Evolutionary conservation across 2,329 filamentous ascomycete genomes (phyloP), one percentile per base, ranked within the genome.

Genomic region (Aureobasidium sp.): DNA sequence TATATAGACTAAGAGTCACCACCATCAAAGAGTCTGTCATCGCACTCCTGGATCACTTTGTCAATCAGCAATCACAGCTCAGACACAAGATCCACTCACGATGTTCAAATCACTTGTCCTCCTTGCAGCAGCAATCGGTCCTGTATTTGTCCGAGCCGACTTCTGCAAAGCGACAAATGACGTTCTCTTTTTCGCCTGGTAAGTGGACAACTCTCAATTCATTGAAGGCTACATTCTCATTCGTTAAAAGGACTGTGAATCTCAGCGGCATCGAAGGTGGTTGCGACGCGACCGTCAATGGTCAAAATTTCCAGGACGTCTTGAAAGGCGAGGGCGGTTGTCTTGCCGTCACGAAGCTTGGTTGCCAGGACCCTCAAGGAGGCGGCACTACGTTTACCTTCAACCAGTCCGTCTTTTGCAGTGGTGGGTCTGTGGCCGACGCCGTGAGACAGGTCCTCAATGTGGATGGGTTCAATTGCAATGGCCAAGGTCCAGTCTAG

Each of bases 351-450:
- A 53, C 50, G 2, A n/a, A 27, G 0, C 40, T 53, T 15, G 29
- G 24, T 8, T 53, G 35, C 22, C 19, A 39, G 15, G 50, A 53
- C n/a, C 50, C 50, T n/a, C 19, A 39, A 22, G 50, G 35, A n/a
- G 50, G 50, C 11, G 50, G 50, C 19, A 53, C 50, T 27, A 40
- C 50, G 14, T 53, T 53, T n/a, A 53, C 50, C 12, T 53, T 53
- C 35, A 53, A 53, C 5, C 50, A 53, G 22, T 53, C 50, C 12
- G 50, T n/a, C 14, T 53, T 53, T 29, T 53, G 50, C 12, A 15
- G 9, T 9, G 24, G 50, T 9, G 50, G 50, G 9, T 39, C 50
- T 1, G n/a, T 53, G 4, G 33, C 33, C 1, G 35, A 53, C 40
- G 50, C 50, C 14, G 50, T 53, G 35, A 19, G 9, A 6, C 33